phyloP scores from a whole-genome alignment of 345 rosid genomes.

The Salix arbutifolia region DNA sequence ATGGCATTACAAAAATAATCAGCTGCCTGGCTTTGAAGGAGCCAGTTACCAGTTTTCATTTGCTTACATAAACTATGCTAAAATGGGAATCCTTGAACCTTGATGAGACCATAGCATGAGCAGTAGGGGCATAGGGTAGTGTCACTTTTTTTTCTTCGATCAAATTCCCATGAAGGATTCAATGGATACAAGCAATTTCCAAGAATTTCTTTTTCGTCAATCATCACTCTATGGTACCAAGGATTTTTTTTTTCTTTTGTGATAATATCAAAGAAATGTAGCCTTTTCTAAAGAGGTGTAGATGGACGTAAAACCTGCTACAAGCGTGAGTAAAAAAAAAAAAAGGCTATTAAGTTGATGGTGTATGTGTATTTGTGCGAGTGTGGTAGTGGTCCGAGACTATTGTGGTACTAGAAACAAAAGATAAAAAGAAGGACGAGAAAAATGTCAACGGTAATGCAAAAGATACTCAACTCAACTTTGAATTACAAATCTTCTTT shows the following conservation, averaged over 20 bases:
- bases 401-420: conserved; percentile 28
- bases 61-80: background rate
- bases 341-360: conserved; percentile 40
- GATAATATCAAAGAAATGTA: conserved; percentile 21
- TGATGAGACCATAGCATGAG: background rate
- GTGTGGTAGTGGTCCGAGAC: conserved; percentile 58
- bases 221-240: conserved; percentile 18
- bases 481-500: conserved; percentile 30
- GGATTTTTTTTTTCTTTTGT: background rate
- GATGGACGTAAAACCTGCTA: conserved; percentile 17
- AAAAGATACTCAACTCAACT: conserved; percentile 30
- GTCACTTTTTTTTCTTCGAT: background rate
- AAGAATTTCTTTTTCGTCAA: conserved; percentile 33
- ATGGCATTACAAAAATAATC: background rate
- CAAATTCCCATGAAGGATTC: background rate
- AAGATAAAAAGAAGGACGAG: conserved; percentile 10
- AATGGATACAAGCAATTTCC: conserved; percentile 30
- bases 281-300: conserved; percentile 36
- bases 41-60: background rate
- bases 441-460: conserved; percentile 51
- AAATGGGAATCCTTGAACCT: background rate
- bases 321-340: conserved; percentile 31
- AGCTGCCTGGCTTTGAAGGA: background rate
- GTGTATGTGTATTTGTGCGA: conserved; percentile 41
- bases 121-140: background rate